Evolutionary conservation across 2,329 filamentous ascomycete species (phyloP), one percentile per base, ranked within the genome.

Genomic region (Fusarium tricinctum): DNA sequence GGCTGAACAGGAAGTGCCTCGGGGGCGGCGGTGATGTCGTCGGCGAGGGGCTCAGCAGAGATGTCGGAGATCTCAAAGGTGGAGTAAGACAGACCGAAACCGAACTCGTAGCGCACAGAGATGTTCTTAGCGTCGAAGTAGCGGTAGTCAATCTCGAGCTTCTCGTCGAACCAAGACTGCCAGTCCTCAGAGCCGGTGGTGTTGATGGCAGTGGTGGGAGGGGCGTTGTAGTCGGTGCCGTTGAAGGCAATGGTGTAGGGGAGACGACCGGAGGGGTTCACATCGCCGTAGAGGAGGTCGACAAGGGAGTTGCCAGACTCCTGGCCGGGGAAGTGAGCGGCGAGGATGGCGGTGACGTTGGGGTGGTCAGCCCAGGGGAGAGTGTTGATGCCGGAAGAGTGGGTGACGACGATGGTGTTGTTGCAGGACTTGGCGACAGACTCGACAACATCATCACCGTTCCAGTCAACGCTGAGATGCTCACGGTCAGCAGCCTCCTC

Each of bases 301-400:
- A 86, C 85, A 17, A 93, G 80, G 2, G 90, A 89, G 71, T 88
- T 83, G 26, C 91, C 91, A 3, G 89, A 89, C 78, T 92, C 90
- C 72, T 92, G 89, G 10, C 91, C 91, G 0, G 91, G 91, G 15
- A 92, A 85, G 76, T 92, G 89, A 30, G 90, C 90, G 32, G 91
- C 84, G 22, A 92, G 77, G 14, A 92, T 86, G 32, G 88, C 86
- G 63, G 90, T 91, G 67, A 92, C 89, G 20, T 88, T 86, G 2
- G 88, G 84, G 8, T 90, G 82, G 66, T 91, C 84, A 66, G 90
- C 86, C 89, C 89, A 93, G 26, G 86, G 81, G 60, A 92, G 89
- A 71, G 92, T 82, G 17, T 90, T 78, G 58, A 92, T 84, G 0
- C 90, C 91, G 8, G 92, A 90, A 0, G 88, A 91, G 77, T 92